Evolutionary conservation across 495 filamentous ascomycete species (phyloP).

Genomic region (Coniosporium apollinis): DNA sequence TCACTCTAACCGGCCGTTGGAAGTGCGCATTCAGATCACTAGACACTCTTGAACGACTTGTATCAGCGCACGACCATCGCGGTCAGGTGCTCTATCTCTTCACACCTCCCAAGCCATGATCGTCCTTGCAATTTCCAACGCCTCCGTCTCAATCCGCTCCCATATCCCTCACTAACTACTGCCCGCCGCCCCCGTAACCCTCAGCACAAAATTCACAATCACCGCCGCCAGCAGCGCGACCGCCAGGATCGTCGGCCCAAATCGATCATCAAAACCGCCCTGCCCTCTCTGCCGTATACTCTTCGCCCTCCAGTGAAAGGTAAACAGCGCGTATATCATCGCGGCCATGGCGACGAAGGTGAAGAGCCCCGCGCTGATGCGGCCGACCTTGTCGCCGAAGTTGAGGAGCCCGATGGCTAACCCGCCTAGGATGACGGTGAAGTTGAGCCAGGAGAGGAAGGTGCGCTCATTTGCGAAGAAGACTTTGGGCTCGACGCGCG

Average conservation of each 20-base stretch:
- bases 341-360: constrained; percentile 87
- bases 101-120: too few species aligned
- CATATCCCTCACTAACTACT: background rate
- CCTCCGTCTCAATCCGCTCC: background rate
- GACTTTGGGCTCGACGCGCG: constrained; percentile 96
- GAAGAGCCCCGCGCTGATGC: constrained; percentile 83
- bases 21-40: too few species aligned
- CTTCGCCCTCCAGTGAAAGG: constrained; percentile 92
- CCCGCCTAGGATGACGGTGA: constrained; percentile 92
- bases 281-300: constrained; percentile 82
- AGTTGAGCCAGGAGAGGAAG: constrained; percentile 98
- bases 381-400: constrained; percentile 85
- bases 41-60: too few species aligned
- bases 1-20: too few species aligned
- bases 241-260: constrained; percentile 79
- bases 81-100: too few species aligned
- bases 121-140: too few species aligned
- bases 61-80: too few species aligned
- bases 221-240: constrained; percentile 72
- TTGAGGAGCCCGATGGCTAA: constrained; percentile 93
- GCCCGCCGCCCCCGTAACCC: constrained; percentile 41
- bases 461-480: constrained; percentile 99
- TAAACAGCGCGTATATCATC: constrained; percentile 88
- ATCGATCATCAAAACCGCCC: constrained; percentile 89
- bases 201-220: constrained; percentile 82